Base-by-base conservation (phyloP, 2,329 filamentous ascomycete genomes). In the Trichoderma sp. region DNA sequence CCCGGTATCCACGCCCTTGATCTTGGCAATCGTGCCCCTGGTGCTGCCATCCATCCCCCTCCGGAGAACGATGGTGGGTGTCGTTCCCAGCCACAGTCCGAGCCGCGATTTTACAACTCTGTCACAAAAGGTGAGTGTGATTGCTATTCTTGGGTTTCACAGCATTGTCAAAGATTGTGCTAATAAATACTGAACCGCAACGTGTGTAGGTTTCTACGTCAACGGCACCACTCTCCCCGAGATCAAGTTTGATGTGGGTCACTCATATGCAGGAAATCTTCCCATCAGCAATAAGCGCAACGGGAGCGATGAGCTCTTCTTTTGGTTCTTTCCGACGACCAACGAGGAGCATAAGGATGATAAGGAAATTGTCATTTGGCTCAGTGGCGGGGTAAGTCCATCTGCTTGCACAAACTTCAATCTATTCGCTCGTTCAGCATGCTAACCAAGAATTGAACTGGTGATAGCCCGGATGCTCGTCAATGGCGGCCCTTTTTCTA, bases 401-500 rank as follows among this genome's bases (percentile, higher is more conserved):
- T 37, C 7, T 13, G 11, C n/a, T 2, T 49, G 3, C 4, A 13
- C n/a, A 49, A 24, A 7, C 18, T 13, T 24, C n/a, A 11, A 11
- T 13, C 11, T 21, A 2, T 10, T 52, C 11, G 24, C 14, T 54
- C 51, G 24, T 18, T 16, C 13, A 28, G 10, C 24, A 16, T 54
- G 7, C 51, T 55, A 5, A 54, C 14, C 32, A 30, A 21, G 16
- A n/a, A 30, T 21, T 26, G 16, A 37, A 43, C 3, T 46, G 6
- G 2, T 2, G n/a, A 54, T 24, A 71, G 64, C 85, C 85, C n/a
- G 85, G 85, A 28, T 88, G 85, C 73, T 83, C 82, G 37, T 91
- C 89, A 1, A 83, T 93, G 7, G 85, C 89, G 72, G 91, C 90
- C 8, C 81, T 94, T 1, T 77, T 95, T 11, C 90, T 92, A 61